Conservation (phyloP, 495 filamentous ascomycete species). For the Aspergillus mulundensis region DNA sequence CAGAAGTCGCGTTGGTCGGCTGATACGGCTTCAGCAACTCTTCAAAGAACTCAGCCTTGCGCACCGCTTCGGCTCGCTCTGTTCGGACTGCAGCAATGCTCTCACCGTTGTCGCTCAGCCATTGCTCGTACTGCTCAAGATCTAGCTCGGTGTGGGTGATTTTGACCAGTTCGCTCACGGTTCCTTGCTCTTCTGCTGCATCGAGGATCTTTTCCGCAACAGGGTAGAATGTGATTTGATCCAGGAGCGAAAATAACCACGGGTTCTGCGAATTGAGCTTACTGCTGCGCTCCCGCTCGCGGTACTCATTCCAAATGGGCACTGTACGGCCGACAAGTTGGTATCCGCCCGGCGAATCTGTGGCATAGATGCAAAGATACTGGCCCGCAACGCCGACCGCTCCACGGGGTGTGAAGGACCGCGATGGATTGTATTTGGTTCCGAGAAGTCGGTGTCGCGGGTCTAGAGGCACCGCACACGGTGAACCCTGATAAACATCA, state of each 20-base stretch:
- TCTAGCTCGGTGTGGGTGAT: conserved; percentile 1
- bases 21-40: conserved; percentile 3
- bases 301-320: conserved; percentile 18
- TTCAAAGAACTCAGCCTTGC: not conserved
- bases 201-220: not conserved
- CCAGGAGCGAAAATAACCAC: conserved; percentile 3
- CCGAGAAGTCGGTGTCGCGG: conserved; percentile 42
- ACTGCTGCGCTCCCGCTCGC: not conserved
- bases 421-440: conserved; percentile 51
- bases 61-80: not conserved
- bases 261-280: not conserved
- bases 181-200: not conserved
- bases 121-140: not conserved
- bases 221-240: conserved; percentile 4
- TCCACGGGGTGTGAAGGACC: conserved; percentile 50
- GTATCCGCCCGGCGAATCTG: conserved; percentile 51
- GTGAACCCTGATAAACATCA: conserved; percentile 43
- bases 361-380: conserved; percentile 48
- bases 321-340: conserved; percentile 48
- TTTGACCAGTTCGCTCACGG: not conserved
- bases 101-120: not conserved
- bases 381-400: conserved; percentile 46
- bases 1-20: not conserved
- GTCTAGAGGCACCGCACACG: conserved; percentile 46
- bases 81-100: not conserved